Evolutionary conservation across 163 green algal genomes (phyloP).

Genomic region (Chlamydomonas reinhardtii): DNA sequence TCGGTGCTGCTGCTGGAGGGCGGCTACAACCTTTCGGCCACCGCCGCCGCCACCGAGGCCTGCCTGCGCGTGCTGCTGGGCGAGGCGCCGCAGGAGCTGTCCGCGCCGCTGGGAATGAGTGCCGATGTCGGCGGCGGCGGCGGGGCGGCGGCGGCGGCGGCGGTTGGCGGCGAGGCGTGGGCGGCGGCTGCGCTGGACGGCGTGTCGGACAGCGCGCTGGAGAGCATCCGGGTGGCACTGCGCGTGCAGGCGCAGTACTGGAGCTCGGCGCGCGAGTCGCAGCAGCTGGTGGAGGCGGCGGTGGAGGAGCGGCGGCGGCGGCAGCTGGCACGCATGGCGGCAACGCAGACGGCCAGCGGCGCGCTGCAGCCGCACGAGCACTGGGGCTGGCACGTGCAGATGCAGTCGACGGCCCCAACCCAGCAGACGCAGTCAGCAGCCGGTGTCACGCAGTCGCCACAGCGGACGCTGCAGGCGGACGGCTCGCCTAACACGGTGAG

Average conservation of each 20-base stretch:
- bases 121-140: background rate
- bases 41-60: slow-evolving; percentile 74
- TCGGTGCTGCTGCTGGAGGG: slow-evolving; percentile 84
- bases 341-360: background rate
- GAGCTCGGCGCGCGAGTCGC: slow-evolving; percentile 75
- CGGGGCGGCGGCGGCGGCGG: background rate
- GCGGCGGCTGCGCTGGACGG: slow-evolving; percentile 7
- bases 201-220: slow-evolving; percentile 29
- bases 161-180: background rate
- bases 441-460: background rate
- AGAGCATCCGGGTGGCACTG: slow-evolving; percentile 28
- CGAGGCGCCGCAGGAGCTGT: slow-evolving; percentile 63
- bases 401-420: background rate
- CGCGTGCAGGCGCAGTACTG: slow-evolving; percentile 48
- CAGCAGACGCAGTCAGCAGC: background rate
- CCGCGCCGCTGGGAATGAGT: slow-evolving; percentile 6
- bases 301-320: slow-evolving; percentile 16
- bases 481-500: background rate
- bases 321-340: slow-evolving; percentile 12
- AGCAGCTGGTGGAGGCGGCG: slow-evolving; percentile 77
- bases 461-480: background rate
- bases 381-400: slow-evolving; percentile 45
- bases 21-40: slow-evolving; percentile 86
- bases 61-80: slow-evolving; percentile 80
- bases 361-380: slow-evolving; percentile 26